phyloP scores from a whole-genome alignment of 192 early-diverging fungal species.

The Coemansia sp. region DNA sequence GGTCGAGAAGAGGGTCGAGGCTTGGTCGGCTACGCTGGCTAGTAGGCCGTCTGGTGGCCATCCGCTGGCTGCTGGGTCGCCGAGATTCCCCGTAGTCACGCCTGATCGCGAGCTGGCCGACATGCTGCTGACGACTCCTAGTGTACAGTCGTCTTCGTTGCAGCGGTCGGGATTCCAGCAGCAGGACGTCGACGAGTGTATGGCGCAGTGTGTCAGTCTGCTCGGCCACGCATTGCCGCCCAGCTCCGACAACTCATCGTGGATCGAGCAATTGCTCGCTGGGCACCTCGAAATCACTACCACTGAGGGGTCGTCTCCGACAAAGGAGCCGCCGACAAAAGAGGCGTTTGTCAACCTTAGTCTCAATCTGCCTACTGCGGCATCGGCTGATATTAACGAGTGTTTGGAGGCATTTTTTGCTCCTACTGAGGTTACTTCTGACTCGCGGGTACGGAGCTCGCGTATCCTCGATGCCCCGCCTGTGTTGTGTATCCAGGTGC shows the following conservation, averaged over 20 bases:
- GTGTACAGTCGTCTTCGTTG: not conserved
- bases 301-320: not conserved
- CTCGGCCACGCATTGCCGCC: slow-evolving; percentile 62
- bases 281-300: slow-evolving; percentile 23
- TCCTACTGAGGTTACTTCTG: slow-evolving; percentile 16
- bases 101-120: slow-evolving; percentile 60
- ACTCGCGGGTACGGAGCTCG: slow-evolving; percentile 13
- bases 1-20: slow-evolving; percentile 22
- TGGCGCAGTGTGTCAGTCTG: slow-evolving; percentile 65
- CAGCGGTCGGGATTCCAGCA: slow-evolving; percentile 40
- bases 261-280: slow-evolving; percentile 38
- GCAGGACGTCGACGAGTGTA: slow-evolving; percentile 78
- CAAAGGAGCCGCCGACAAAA: not conserved
- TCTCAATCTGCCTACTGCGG: slow-evolving; percentile 25
- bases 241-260: slow-evolving; percentile 18
- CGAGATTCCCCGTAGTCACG: slow-evolving; percentile 44
- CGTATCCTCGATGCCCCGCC: slow-evolving; percentile 58
- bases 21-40: slow-evolving; percentile 26
- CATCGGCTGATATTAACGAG: slow-evolving; percentile 46
- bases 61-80: slow-evolving; percentile 13
- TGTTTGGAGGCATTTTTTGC: slow-evolving; percentile 45
- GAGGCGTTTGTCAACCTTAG: slow-evolving; percentile 42
- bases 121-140: slow-evolving; percentile 54
- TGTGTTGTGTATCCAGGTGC: slow-evolving; percentile 68
- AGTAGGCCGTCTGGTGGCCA: slow-evolving; percentile 34